phyloP scores from a whole-genome alignment of 163 green algal species.

The Volvox carteri region DNA sequence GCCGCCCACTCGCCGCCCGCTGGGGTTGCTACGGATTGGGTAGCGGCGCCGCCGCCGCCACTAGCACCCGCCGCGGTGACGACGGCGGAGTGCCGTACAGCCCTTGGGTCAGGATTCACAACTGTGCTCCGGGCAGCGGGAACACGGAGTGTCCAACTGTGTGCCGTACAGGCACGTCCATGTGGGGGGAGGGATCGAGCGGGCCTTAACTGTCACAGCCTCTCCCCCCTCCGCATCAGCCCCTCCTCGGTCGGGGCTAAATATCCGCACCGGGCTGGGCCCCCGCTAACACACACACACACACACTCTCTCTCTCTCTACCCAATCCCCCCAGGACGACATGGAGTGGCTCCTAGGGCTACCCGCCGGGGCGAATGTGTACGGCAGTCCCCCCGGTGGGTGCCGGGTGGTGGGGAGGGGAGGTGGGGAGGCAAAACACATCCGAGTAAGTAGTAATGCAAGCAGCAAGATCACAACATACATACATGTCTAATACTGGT shows the following conservation, averaged over 20 bases:
- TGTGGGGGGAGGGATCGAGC: no score
- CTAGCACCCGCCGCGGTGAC: not conserved
- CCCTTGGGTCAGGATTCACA: slow-evolving; percentile 27
- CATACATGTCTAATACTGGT: no score
- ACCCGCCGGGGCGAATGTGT: slow-evolving; percentile 62
- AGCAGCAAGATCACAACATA: no score
- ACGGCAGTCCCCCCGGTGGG: slow-evolving; percentile 62
- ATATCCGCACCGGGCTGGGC: no score
- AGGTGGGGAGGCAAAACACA: not conserved
- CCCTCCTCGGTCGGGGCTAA: no score
- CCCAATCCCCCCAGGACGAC: no score
- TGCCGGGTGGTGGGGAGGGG: not conserved
- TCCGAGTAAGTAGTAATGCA: no score
- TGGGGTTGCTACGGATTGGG: not conserved
- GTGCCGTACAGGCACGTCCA: slow-evolving; percentile 12
- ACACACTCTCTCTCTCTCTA: no score
- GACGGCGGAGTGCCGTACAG: not conserved
- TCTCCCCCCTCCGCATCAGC: no score
- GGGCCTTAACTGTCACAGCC: no score
- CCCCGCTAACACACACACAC: not conserved
- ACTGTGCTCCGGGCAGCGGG: slow-evolving; percentile 45
- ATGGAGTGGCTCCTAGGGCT: slow-evolving; percentile 47
- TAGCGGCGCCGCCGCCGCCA: not conserved
- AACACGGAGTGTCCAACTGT: not conserved
- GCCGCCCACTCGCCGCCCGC: no score